These are phyloP conservation scores for Ganoderma lingzhi DNA, from an alignment of 1,284 basidiomycete species.

Conservation along the genomic window DNA sequence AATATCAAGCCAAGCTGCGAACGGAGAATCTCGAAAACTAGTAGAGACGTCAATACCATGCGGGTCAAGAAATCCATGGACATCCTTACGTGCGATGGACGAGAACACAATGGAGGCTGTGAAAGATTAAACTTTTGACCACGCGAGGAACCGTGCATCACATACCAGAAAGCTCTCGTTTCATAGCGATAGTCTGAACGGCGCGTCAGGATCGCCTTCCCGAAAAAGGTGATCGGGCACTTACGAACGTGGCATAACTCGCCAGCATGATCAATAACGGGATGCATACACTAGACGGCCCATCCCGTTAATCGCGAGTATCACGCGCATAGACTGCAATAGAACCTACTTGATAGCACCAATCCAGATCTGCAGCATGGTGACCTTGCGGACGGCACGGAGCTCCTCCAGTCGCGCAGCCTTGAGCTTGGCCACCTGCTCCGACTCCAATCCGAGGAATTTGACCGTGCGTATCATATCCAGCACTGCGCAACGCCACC, in stretches of 20 bases:
- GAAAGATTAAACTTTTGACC: background rate
- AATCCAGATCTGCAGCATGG: constrained; percentile 17
- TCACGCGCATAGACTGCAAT: background rate
- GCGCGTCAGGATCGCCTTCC: background rate
- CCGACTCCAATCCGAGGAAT: constrained; percentile 18
- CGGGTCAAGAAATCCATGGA: background rate
- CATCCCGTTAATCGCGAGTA: background rate
- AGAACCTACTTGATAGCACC: constrained; percentile 16
- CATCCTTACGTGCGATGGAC: constrained; percentile 42
- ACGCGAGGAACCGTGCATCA: constrained; percentile 20
- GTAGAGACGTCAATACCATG: background rate
- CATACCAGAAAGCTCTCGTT: constrained; percentile 39
- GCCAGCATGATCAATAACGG: constrained; percentile 72
- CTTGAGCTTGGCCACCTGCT: constrained; percentile 4
- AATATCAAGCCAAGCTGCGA: constrained; percentile 8
- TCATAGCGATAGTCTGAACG: constrained; percentile 40
- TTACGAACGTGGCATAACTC: constrained; percentile 67
- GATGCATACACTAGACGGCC: constrained; percentile 41
- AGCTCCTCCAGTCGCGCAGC: constrained; percentile 13
- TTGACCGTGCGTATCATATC: constrained; percentile 22
- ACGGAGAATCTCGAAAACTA: constrained; percentile 9
- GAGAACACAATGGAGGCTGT: constrained; percentile 48
- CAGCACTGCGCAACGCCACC: constrained; percentile 10
- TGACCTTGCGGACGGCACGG: constrained; percentile 13
- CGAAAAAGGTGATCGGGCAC: constrained; percentile 13